Base-by-base conservation (phyloP, 208 protist genomes). In the Leptomonas pyrrhocoris region DNA sequence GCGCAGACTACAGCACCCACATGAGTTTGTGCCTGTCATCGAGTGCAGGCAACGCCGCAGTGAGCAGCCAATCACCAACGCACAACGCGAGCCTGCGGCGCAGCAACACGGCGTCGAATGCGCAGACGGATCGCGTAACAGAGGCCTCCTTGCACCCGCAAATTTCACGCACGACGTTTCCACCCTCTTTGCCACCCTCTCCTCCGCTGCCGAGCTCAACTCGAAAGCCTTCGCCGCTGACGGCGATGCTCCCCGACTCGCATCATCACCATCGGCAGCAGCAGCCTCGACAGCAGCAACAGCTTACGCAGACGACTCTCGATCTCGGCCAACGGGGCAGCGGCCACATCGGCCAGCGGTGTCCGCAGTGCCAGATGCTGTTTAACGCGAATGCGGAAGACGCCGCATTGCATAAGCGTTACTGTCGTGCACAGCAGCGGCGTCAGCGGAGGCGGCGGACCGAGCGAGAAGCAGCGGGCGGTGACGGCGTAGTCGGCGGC, bases 241-340 rank as follows among this genome's bases (percentile, higher is more conserved):
- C 34, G 3, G 34, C 34, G 34, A 9, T 9, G 3, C 7, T 9
- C 31, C 31, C 25, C 21, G 31, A 27, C 13, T 21, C 16, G 43
- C 3, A 15, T 2, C 5, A n/a, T 19, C 18, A 45, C 27, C 23
- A 4, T 27, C 46, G 9, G 28, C 60, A 55, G 16, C 46, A 23
- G 3, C 60, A n/a, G 0, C 12, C 6, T 51, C 60, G 21, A 31
- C 43, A 21, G 46, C 13, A 2, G 43, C 5, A 23, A 68, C n/a
- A 61, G 36, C 49, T 77, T 12, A 62, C 77, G 25, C 90, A 95
- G 66, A 91, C 85, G 27, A 87, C 70, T 25, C 79, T 95, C 19
- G 90, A 95, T 71, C 79, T 95, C 71, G 87, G 90, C 0, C 87
- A 92, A 73, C 48, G 61, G 1, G 61, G 78, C 70, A n/a, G 61